Evolutionary conservation across 148 eudicot genomes (phyloP).

Genomic region (Dysphania ambrosioides): DNA sequence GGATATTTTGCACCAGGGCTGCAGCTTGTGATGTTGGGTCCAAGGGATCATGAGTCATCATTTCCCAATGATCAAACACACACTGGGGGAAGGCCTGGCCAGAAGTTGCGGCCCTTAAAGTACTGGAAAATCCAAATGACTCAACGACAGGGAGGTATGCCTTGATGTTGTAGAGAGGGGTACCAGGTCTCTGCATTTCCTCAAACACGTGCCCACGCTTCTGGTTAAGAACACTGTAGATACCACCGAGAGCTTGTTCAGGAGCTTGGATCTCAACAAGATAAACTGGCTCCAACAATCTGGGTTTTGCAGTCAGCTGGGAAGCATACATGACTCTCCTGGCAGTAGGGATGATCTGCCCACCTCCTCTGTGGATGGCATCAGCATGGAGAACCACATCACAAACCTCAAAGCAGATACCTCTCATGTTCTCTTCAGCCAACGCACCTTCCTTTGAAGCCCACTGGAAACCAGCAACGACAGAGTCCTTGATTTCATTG

Average conservation of each 20-base stretch:
- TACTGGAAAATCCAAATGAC: slow-evolving; percentile 20
- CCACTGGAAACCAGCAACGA: slow-evolving; percentile 29
- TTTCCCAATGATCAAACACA: slow-evolving; percentile 27
- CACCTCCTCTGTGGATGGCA: slow-evolving; percentile 24
- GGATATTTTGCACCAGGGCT: neutral
- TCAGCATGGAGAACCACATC: slow-evolving; percentile 27
- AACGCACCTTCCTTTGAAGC: slow-evolving; percentile 26
- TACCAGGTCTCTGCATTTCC: slow-evolving; percentile 22
- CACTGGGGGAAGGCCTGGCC: slow-evolving; percentile 26
- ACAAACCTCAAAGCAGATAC: slow-evolving; percentile 24
- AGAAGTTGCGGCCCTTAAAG: slow-evolving; percentile 22
- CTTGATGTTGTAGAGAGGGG: slow-evolving; percentile 27
- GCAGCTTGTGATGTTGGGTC: slow-evolving; percentile 13
- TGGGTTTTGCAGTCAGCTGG: slow-evolving; percentile 24
- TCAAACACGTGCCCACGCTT: slow-evolving; percentile 27
- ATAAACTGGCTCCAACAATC: slow-evolving; percentile 22
- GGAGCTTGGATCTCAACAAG: slow-evolving; percentile 27
- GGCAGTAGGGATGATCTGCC: slow-evolving; percentile 23
- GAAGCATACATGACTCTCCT: slow-evolving; percentile 24
- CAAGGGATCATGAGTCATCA: slow-evolving; percentile 9
- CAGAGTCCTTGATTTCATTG: slow-evolving; percentile 25
- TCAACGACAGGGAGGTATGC: slow-evolving; percentile 21
- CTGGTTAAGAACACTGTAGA: slow-evolving; percentile 26
- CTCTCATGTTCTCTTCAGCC: slow-evolving; percentile 27
- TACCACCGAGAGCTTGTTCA: slow-evolving; percentile 22